Evolutionary conservation across 1,284 basidiomycete species (phyloP).

Genomic region (Sporisorium exsertum): DNA sequence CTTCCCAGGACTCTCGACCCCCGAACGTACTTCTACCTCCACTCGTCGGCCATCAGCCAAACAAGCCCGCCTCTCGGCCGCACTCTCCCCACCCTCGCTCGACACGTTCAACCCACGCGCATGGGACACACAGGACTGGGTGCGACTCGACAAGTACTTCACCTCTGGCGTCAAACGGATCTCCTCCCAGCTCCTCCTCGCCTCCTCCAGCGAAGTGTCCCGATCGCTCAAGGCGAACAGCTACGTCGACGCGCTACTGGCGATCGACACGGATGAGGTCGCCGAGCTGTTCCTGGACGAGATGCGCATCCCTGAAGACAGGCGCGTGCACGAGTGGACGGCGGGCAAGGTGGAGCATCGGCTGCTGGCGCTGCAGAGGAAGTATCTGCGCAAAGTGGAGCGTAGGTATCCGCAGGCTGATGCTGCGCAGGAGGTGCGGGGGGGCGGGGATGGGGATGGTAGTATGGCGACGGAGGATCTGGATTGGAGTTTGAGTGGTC

Average conservation of each 20-base stretch:
- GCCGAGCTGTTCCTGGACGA: constrained; percentile 24
- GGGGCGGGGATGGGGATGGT: constrained; percentile 4
- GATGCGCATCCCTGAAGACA: constrained; percentile 4
- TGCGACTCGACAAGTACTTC: constrained; percentile 47
- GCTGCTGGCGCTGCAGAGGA: constrained; percentile 37
- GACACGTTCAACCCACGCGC: constrained; percentile 18
- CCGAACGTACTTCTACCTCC: constrained; percentile 12
- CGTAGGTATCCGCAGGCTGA: constrained; percentile 15
- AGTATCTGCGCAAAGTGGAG: constrained; percentile 37
- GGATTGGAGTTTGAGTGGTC: constrained; percentile 37
- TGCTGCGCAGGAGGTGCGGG: neutral
- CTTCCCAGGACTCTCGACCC: constrained; percentile 16
- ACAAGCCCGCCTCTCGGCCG: constrained; percentile 22
- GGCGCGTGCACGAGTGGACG: constrained; percentile 24
- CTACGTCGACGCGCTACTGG: constrained; percentile 25
- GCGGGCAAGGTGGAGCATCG: constrained; percentile 23
- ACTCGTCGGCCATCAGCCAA: neutral
- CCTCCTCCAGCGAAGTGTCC: neutral
- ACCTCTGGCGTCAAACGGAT: constrained; percentile 23
- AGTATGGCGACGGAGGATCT: constrained; percentile 38
- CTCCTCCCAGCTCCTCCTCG: constrained; percentile 4
- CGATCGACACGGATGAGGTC: constrained; percentile 4
- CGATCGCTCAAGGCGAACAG: neutral
- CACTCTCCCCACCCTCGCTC: constrained; percentile 9
- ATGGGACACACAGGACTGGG: constrained; percentile 41